Base-by-base conservation (phyloP, 176 grass and related monocot species). In the Cocos nucifera region DNA sequence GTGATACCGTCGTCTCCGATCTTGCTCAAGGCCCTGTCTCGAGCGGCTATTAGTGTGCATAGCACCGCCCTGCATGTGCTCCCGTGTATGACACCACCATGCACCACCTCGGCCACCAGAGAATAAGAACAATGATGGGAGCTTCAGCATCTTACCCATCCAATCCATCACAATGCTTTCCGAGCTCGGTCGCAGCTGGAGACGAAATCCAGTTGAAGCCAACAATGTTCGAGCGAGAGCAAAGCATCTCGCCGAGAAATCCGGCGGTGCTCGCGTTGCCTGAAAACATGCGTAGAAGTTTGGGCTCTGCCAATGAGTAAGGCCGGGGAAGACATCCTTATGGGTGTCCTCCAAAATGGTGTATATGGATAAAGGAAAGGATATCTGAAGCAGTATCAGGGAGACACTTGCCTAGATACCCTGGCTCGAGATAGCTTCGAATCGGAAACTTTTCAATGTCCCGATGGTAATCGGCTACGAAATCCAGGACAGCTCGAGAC, bases 131-230 rank as follows among this genome's bases (percentile, higher is more conserved):
- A 58, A 64, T 39, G 51, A 55, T 15, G 83, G 83, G 12, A 87
- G 79, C 49, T 74, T 75, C 17, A 92, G 77, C 69, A 92, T 75
- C 65, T 83, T 81, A 19, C 64, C 88, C 50, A 87, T 75, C 87
- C 87, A 90, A 22, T 86, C 87, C 61, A 90, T 74, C 19, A 90
- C 79, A 55, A 90, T 86, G 66, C 62, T 63, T 69, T 86, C 87
- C 87, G 49, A 90, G 76, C 67, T 90, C 87, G 9, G 79, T 90
- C 5, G 83, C 83, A 35, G 88, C 84, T n/a, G 88, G 83, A 48
- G 84, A 93, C 48, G 88, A 73, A 70, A 92, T 92, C 89, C 89
- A 87, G 58, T 64, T 94, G 77, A 88, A 84, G 10, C 89, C 84
- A 2, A 88, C 84, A 16, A 94, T 70, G 49, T 85, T 88, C 59